Evolutionary conservation across 768 basidiomycete species (phyloP).

Genomic region (Russula vinacea): DNA sequence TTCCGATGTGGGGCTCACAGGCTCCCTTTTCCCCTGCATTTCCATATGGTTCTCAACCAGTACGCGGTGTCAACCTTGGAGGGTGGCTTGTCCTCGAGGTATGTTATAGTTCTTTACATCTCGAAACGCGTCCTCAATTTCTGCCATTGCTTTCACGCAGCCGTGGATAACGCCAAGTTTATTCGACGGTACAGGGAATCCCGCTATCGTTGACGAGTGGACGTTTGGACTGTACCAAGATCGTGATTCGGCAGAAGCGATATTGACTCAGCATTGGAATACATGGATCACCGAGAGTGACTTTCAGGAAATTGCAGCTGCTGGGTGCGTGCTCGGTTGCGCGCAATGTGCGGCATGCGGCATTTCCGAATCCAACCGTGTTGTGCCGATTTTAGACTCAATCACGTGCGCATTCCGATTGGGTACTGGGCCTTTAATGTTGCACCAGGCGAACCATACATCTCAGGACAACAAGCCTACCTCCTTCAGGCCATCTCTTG

Average conservation of each 20-base stretch:
- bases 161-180: conserved; percentile 79
- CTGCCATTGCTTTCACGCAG: conserved; percentile 32
- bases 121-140: neutral
- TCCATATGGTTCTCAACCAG: conserved; percentile 67
- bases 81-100: conserved; percentile 59
- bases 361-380: neutral
- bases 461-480: conserved; percentile 73
- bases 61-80: conserved; percentile 83
- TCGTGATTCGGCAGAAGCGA: conserved; percentile 45
- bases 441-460: conserved; percentile 70
- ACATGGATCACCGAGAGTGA: conserved; percentile 84
- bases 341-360: no score
- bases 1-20: conserved; percentile 4
- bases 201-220: conserved; percentile 67
- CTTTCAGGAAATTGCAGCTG: conserved; percentile 68
- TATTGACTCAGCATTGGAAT: conserved; percentile 68
- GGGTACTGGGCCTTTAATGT: conserved; percentile 92
- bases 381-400: conserved; percentile 48
- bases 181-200: conserved; percentile 62
- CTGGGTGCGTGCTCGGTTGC: conserved; percentile 49
- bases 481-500: conserved; percentile 63
- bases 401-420: conserved; percentile 80
- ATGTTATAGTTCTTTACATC: conserved; percentile 19
- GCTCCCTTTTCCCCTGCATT: conserved; percentile 51
- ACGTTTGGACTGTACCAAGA: conserved; percentile 69